Evolutionary conservation across 192 early-diverging fungal species (phyloP).

Genomic region (Entomortierella chlamydospora): DNA sequence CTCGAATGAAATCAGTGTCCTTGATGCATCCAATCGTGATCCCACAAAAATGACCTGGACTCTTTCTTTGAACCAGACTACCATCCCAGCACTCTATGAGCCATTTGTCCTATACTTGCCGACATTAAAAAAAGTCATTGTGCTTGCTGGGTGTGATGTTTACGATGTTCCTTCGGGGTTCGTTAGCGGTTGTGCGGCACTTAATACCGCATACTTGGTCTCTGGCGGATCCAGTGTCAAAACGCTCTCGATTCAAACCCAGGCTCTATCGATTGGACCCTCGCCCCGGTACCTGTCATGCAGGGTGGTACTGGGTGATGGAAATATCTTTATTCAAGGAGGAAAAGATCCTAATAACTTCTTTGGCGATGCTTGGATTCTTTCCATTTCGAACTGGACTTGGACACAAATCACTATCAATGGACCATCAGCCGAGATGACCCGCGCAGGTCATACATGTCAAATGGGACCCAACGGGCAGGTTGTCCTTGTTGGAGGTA

Average conservation of each 20-base stretch:
- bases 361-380: conserved; percentile 42
- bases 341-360: conserved; percentile 9
- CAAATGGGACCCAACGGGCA: conserved; percentile 46
- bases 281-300: conserved; percentile 22
- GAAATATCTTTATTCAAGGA: conserved; percentile 41
- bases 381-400: conserved; percentile 12
- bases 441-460: conserved; percentile 39
- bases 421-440: conserved; percentile 11
- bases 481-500: conserved; percentile 45
- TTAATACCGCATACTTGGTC: conserved; percentile 13
- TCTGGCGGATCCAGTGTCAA: neutral
- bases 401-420: conserved; percentile 11
- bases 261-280: neutral
- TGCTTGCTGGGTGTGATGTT: conserved; percentile 13
- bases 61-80: conserved; percentile 2
- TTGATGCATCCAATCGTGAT: conserved; percentile 5
- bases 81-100: conserved; percentile 11
- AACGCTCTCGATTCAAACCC: neutral
- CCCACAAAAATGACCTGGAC: conserved; percentile 21
- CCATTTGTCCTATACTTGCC: conserved; percentile 30
- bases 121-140: conserved; percentile 15
- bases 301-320: conserved; percentile 16
- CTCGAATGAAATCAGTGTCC: conserved; percentile 10
- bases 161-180: neutral
- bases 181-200: neutral